These are phyloP conservation scores for Trametes versicolor DNA, from an alignment of 1,284 basidiomycete genomes.

Conservation along the genomic window DNA sequence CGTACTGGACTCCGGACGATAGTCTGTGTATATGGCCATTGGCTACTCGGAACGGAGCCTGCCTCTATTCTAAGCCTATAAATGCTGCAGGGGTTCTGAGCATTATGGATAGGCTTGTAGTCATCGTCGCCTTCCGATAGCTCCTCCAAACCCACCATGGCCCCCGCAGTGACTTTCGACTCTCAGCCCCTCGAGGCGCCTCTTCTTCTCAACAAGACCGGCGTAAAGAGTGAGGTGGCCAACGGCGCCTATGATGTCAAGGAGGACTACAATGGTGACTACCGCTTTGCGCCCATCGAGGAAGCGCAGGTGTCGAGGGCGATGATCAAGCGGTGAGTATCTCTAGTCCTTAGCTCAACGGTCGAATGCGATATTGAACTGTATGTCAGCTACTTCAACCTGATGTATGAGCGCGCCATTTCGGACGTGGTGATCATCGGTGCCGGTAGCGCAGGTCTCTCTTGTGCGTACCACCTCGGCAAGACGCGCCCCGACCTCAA, in stretches of 20 bases:
- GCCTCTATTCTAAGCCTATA: constrained; percentile 20
- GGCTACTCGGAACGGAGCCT: neutral
- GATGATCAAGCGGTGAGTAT: constrained; percentile 76
- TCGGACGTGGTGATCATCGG: constrained; percentile 87
- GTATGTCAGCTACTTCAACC: constrained; percentile 67
- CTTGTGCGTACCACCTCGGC: constrained; percentile 81
- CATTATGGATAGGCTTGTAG: neutral
- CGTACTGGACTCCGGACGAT: constrained; percentile 11
- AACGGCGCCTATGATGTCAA: constrained; percentile 45
- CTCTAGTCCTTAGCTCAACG: neutral
- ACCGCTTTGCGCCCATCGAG: constrained; percentile 78
- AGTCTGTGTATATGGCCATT: constrained; percentile 4
- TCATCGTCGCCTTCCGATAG: constrained; percentile 6
- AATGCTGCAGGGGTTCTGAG: constrained; percentile 12
- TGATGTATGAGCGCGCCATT: constrained; percentile 78
- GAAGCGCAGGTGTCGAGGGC: constrained; percentile 82
- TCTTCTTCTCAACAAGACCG: constrained; percentile 40
- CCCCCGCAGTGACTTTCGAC: constrained; percentile 45
- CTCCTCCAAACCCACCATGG: constrained; percentile 37
- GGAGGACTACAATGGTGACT: constrained; percentile 69
- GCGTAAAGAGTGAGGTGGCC: constrained; percentile 29
- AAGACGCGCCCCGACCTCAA: constrained; percentile 78
- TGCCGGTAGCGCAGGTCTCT: constrained; percentile 83
- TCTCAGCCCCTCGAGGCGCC: constrained; percentile 39
- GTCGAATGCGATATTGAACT: neutral